A percentile compares a stretch with the other conserved stretches of the same genome.
These are phyloP conservation scores for Marchantia paleacea DNA, from an alignment of 225 moss, liverwort and hornwort species.

Conservation along the genomic window DNA sequence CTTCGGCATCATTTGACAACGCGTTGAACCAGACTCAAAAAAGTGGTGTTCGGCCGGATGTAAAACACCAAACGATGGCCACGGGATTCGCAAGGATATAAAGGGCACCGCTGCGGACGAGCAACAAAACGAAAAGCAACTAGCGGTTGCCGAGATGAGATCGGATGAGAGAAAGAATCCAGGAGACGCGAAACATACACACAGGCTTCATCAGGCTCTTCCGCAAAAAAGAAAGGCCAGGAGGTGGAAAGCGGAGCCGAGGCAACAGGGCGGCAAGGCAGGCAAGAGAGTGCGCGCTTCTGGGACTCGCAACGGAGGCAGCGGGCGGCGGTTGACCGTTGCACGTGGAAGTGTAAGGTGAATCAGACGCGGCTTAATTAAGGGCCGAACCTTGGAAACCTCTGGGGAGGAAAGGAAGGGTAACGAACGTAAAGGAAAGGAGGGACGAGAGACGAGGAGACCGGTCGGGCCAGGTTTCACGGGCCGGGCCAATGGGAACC, in stretches of 20 bases:
- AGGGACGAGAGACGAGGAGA: not conserved
- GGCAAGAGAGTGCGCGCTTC: not conserved
- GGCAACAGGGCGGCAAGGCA: not conserved
- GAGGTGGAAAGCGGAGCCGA: slow-evolving; percentile 2
- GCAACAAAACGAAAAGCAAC: not conserved
- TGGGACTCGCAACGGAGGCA: not conserved
- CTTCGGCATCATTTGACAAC: not conserved
- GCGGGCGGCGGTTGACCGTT: slow-evolving; percentile 40
- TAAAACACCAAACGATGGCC: not conserved
- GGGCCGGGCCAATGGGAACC: not conserved
- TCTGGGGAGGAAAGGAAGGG: not conserved
- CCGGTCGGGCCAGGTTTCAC: not conserved
- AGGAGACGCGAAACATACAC: slow-evolving; percentile 21
- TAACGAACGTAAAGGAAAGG: not conserved
- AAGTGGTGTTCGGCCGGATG: not conserved
- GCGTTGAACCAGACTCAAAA: not conserved
- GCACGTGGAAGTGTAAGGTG: slow-evolving; percentile 12
- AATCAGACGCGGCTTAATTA: not conserved
- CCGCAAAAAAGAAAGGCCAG: too few relatives aligned
- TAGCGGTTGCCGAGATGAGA: slow-evolving; percentile 26
- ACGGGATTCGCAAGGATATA: not conserved
- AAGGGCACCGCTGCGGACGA: not conserved
- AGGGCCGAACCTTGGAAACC: too few relatives aligned
- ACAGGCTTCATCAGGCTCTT: not conserved
- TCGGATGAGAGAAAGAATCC: slow-evolving; percentile 36